Percentiles rank a stretch among this genome's conserved stretches.
Evolutionary conservation across 2,329 filamentous ascomycete genomes (phyloP).

Genomic region (Cytospora chrysosperma): DNA sequence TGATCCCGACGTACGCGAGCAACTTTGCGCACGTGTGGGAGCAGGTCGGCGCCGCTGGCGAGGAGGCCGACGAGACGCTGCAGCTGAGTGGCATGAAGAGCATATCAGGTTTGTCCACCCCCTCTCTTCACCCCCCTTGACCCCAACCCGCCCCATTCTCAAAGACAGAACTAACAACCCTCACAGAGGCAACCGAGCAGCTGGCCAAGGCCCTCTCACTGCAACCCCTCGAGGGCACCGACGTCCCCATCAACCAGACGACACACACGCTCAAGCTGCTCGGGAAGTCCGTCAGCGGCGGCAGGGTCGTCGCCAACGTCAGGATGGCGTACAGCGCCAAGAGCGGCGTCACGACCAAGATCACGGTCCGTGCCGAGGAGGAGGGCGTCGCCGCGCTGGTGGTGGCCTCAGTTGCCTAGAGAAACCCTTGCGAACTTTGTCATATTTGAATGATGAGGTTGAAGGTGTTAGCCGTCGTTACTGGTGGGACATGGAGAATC

Average conservation of each 20-base stretch:
- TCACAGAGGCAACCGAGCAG: slow-evolving; percentile 84
- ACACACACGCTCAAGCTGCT: slow-evolving; percentile 95
- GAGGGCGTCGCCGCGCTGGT: slow-evolving; percentile 84
- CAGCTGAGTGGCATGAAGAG: slow-evolving; percentile 86
- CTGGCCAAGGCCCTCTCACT: slow-evolving; percentile 82
- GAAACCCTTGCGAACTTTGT: not conserved
- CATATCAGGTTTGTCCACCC: slow-evolving; percentile 69
- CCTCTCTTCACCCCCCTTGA: not conserved
- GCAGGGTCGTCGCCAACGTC: slow-evolving; percentile 81
- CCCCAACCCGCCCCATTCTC: not conserved
- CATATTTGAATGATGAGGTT: not conserved
- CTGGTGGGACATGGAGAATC: not conserved
- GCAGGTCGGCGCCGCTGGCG: slow-evolving; percentile 82
- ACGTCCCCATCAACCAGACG: slow-evolving; percentile 81
- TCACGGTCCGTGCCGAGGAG: slow-evolving; percentile 88
- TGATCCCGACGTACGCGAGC: slow-evolving; percentile 88
- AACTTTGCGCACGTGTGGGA: slow-evolving; percentile 97
- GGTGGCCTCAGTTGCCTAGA: slow-evolving; percentile 78
- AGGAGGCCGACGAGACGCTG: slow-evolving; percentile 88
- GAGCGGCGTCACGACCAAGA: slow-evolving; percentile 93
- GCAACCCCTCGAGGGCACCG: slow-evolving; percentile 91
- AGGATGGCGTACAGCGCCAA: slow-evolving; percentile 94
- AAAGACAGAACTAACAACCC: slow-evolving; percentile 14
- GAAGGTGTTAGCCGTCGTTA: not conserved
- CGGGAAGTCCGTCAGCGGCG: slow-evolving; percentile 90